Evolutionary conservation across 495 filamentous ascomycete genomes (phyloP).

Genomic region (Cryomyces antarcticus): DNA sequence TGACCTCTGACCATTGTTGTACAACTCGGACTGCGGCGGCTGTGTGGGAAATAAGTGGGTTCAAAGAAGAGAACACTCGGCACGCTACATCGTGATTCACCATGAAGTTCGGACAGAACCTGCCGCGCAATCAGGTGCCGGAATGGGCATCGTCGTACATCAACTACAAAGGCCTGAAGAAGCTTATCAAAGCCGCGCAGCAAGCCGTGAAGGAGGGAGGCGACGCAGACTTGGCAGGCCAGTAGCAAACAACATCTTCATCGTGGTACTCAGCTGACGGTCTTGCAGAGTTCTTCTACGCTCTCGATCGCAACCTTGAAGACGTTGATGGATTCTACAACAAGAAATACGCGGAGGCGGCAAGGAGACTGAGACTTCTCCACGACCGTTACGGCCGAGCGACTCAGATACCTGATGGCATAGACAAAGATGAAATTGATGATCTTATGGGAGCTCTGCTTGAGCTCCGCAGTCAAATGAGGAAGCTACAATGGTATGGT

Average conservation of each 20-base stretch:
- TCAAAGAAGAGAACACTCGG: no score
- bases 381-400: conserved; percentile 61
- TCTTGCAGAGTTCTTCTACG: conserved; percentile 70
- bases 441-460: conserved; percentile 77
- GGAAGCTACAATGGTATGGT: conserved; percentile 92
- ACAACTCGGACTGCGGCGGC: no score
- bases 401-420: conserved; percentile 25
- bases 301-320: conserved; percentile 88
- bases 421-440: conserved; percentile 60
- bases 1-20: no score
- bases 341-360: conserved; percentile 69
- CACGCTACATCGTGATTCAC: neutral
- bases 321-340: conserved; percentile 91
- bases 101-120: conserved; percentile 29
- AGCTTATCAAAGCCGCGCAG: conserved; percentile 65
- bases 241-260: neutral
- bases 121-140: conserved; percentile 84
- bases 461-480: conserved; percentile 65
- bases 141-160: conserved; percentile 90
- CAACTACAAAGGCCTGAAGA: conserved; percentile 90
- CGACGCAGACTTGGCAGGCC: conserved; percentile 52
- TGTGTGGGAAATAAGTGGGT: no score
- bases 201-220: conserved; percentile 42
- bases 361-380: conserved; percentile 63
- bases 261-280: neutral